Evolutionary conservation across 345 rosid species (phyloP).

Genomic region (Citrus medica): DNA sequence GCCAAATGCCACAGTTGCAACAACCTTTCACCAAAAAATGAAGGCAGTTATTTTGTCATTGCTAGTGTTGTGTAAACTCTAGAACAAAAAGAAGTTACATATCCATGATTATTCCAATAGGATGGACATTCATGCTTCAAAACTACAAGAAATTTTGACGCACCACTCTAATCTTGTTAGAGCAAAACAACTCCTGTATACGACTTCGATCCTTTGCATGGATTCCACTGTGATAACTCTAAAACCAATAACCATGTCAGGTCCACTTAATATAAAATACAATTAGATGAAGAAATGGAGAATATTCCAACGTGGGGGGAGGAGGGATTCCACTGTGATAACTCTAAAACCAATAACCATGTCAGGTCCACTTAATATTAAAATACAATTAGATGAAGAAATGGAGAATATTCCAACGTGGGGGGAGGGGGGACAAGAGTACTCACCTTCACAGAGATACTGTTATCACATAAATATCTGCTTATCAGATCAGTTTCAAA

Average conservation of each 20-base stretch:
- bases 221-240: slow-evolving; percentile 94
- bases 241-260: slow-evolving; percentile 25
- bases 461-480: slow-evolving; percentile 72
- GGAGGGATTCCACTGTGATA: slow-evolving; percentile 77
- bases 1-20: slow-evolving; percentile 99
- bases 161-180: slow-evolving; percentile 94
- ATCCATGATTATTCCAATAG: not conserved
- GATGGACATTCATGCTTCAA: not conserved
- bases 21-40: slow-evolving; percentile 58
- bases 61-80: not conserved
- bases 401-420: not conserved
- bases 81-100: slow-evolving; percentile 10
- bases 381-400: slow-evolving; percentile 5
- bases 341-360: slow-evolving; percentile 47
- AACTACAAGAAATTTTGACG: slow-evolving; percentile 21
- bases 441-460: slow-evolving; percentile 76
- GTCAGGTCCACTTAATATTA: slow-evolving; percentile 21
- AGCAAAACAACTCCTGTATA: slow-evolving; percentile 80
- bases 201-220: slow-evolving; percentile 71
- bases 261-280: slow-evolving; percentile 10
- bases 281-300: slow-evolving; percentile 5
- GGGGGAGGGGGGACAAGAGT: not conserved
- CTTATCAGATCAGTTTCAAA: slow-evolving; percentile 80
- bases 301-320: not conserved
- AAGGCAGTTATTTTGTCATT: slow-evolving; percentile 7